Evolutionary conservation across 2,329 filamentous ascomycete genomes (phyloP), one percentile per base, ranked within the genome.

Genomic region (Pestalotiopsis sp.): DNA sequence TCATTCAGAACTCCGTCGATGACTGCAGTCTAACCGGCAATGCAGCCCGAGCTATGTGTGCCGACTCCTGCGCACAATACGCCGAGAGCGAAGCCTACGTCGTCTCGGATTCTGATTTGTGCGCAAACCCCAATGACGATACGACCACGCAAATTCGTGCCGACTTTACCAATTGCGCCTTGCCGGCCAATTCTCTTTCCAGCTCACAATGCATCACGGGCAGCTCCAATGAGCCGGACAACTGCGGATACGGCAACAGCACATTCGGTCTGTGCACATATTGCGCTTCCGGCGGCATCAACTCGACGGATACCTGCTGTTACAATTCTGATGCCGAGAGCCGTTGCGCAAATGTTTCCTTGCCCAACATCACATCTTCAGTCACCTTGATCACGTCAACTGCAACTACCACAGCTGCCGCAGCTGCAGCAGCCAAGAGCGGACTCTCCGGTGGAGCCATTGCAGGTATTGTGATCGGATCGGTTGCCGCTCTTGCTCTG

Each of bases 241-340:
- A 98, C 77, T 99, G 96, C 80, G 96, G 96, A 61, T 99, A 92
- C 78, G 88, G 87, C 55, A 87, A 89, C 71, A 91, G 88, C 78
- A 89, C 87, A 7, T 79, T 91, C 67, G 94, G 95, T 2, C 85
- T 99, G 45, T 99, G 96, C 82, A 90, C 91, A 4, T 98, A 96
- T 80, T 99, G 96, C 80, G 87, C 88, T 57, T 86, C 90, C 6
- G 95, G 93, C 74, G 94, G 95, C 36, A 89, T 91, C 71, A 98
- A 98, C 80, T 92, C 94, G 11, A 98, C 95, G 64, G 95, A 98
- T 79, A 97, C 95, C 3, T 99, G 96, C 84, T 99, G 96, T 80
- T 91, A 94, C 76, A 94, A 90, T 74, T 90, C 95, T 4, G 86
- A 94, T 70, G 91, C 92, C n/a, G 88, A 93, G 69, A 82, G 83